Evolutionary conservation across 1,284 basidiomycete species (phyloP).

Genomic region (Cutaneotrichosporon sp.): DNA sequence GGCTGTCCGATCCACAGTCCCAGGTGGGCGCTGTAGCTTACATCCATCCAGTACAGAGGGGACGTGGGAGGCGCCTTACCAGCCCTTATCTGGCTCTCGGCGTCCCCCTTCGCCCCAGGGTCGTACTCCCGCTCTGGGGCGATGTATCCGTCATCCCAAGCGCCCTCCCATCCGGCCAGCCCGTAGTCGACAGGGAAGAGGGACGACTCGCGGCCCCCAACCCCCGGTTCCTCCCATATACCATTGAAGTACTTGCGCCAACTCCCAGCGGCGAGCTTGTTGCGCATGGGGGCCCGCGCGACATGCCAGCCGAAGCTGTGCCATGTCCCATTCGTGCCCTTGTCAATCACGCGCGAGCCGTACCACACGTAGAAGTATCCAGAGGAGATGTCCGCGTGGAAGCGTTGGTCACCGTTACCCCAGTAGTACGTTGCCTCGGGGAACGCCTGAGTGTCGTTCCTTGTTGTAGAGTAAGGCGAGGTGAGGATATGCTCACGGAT

Average conservation of each 20-base stretch:
- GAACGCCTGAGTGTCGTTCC: conserved; percentile 7
- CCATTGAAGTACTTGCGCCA: conserved; percentile 16
- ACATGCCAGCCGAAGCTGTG: conserved; percentile 9
- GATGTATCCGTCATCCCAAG: conserved; percentile 4
- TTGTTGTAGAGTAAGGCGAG: conserved; percentile 4
- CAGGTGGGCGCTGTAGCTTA: conserved; percentile 13
- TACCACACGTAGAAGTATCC: conserved; percentile 18
- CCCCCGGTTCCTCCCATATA: conserved; percentile 9
- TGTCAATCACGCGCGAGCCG: conserved; percentile 13
- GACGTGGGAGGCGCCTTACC: conserved; percentile 4
- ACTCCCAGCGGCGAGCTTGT: conserved; percentile 7
- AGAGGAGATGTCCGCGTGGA: conserved; percentile 1
- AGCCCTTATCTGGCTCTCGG: not conserved
- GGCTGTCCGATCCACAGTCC: conserved; percentile 16
- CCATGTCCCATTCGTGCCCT: conserved; percentile 11
- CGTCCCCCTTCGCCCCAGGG: conserved; percentile 1
- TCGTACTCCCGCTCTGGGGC: conserved; percentile 7
- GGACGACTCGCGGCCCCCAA: conserved; percentile 10
- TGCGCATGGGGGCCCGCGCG: conserved; percentile 9
- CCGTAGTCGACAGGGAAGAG: conserved; percentile 4
- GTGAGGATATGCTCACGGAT: conserved; percentile 14
- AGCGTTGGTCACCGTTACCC: conserved; percentile 16
- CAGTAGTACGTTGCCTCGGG: conserved; percentile 11
- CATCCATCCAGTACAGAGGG: conserved; percentile 16
- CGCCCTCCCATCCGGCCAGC: not conserved